Percentiles rank a stretch among this genome's conserved stretches.
Evolutionary conservation across 108 stramenopile genomes (phyloP).

Genomic region (Nannochloropsis salina): DNA sequence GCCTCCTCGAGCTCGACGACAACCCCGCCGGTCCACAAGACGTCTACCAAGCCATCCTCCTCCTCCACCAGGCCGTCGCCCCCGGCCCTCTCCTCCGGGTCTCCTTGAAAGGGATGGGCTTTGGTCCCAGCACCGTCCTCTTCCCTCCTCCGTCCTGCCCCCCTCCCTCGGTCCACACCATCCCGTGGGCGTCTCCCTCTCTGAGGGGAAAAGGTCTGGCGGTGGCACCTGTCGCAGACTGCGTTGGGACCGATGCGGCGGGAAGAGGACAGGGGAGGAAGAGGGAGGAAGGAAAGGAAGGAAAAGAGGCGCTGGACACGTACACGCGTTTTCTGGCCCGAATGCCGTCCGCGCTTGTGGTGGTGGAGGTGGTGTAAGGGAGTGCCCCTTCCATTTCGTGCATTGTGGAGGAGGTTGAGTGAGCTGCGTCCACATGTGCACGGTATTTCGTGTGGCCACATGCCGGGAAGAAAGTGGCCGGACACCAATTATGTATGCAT

Average conservation of each 20-base stretch:
- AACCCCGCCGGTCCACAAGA: neutral
- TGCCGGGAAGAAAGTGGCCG: neutral
- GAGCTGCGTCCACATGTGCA: neutral
- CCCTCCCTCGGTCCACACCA: neutral
- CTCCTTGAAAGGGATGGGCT: neutral
- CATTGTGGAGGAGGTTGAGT: neutral
- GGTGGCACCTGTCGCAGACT: neutral
- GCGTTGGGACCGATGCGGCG: neutral
- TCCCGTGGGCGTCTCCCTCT: neutral
- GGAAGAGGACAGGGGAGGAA: neutral
- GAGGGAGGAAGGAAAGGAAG: neutral
- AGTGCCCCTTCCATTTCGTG: neutral
- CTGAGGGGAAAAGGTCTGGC: neutral
- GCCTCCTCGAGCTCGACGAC: neutral
- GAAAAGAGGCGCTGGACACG: neutral
- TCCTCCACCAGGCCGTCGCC: neutral
- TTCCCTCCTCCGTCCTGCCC: neutral
- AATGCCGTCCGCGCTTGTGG: neutral
- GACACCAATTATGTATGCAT: neutral
- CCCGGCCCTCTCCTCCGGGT: neutral
- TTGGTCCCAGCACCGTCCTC: neutral
- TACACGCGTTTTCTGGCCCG: neutral
- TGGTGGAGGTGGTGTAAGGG: conserved; percentile 11
- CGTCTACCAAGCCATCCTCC: neutral
- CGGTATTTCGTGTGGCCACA: neutral